Evolutionary conservation across 305 asterid genomes (phyloP).

Genomic region (Solanum hybrid): DNA sequence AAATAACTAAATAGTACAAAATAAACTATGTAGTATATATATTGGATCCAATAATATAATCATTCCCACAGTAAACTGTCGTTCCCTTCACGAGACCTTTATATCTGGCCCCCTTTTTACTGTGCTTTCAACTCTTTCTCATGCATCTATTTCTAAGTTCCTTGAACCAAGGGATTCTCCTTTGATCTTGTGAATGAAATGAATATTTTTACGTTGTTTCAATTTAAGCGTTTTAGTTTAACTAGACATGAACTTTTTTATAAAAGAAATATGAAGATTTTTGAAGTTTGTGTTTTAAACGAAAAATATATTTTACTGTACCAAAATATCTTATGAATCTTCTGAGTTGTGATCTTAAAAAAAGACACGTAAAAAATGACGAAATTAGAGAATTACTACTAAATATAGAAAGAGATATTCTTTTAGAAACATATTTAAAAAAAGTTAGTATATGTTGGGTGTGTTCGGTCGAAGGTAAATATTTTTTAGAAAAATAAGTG

Average conservation of each 20-base stretch:
- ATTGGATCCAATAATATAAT: background rate
- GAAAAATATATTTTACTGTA: background rate
- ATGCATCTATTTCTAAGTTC: background rate
- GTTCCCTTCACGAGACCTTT: background rate
- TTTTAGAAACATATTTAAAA: background rate
- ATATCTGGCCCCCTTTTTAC: background rate
- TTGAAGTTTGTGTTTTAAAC: background rate
- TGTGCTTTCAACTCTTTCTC: background rate
- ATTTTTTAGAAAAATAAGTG: background rate
- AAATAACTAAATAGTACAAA: background rate
- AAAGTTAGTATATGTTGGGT: background rate
- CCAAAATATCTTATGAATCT: background rate
- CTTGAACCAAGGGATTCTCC: background rate
- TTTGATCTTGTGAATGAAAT: background rate
- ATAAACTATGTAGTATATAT: background rate
- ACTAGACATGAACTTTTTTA: too few species aligned
- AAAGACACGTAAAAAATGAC: background rate
- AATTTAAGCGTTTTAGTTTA: background rate
- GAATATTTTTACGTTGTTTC: background rate
- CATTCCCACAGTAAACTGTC: background rate
- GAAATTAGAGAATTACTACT: background rate
- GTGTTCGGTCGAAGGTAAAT: background rate
- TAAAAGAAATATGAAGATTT: too few species aligned
- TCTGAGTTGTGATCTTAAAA: background rate
- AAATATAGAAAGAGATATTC: background rate